Conservation (phyloP, 2,329 filamentous ascomycete genomes). For the Fusarium dimerum region DNA sequence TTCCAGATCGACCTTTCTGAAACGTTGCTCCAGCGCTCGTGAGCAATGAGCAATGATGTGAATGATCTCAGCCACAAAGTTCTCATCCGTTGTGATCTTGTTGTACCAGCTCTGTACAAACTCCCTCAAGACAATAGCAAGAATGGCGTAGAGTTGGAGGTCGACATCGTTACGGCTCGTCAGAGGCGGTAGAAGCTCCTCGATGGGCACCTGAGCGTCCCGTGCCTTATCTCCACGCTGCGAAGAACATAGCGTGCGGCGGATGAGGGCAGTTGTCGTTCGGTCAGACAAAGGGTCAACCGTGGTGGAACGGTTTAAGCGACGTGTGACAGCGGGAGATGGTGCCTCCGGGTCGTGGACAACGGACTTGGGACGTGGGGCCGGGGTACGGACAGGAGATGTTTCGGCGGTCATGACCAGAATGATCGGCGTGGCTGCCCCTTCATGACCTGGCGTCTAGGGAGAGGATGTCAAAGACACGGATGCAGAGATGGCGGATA, state of each 20-base stretch:
- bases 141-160: constrained; percentile 86
- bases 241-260: constrained; percentile 80
- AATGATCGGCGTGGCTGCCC: constrained; percentile 10
- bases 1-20: constrained; percentile 81
- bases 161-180: constrained; percentile 95
- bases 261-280: constrained; percentile 78
- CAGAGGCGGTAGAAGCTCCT: constrained; percentile 83
- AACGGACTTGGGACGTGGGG: constrained; percentile 25
- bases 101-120: constrained; percentile 93
- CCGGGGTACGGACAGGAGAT: constrained; percentile 20
- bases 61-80: constrained; percentile 84
- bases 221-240: constrained; percentile 59
- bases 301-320: constrained; percentile 35
- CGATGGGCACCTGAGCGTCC: constrained; percentile 57
- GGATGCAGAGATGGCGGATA: neutral
- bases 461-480: neutral
- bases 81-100: constrained; percentile 87
- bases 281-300: constrained; percentile 68
- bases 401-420: constrained; percentile 33
- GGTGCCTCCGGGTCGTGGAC: constrained; percentile 25
- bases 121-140: constrained; percentile 86
- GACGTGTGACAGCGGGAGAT: constrained; percentile 31
- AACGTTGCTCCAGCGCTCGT: constrained; percentile 79
- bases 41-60: constrained; percentile 93
- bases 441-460: constrained; percentile 28